Percentiles rank a stretch among this genome's conserved stretches.
Conservation (phyloP, 345 rosid species). For the Gossypium thurberi region DNA sequence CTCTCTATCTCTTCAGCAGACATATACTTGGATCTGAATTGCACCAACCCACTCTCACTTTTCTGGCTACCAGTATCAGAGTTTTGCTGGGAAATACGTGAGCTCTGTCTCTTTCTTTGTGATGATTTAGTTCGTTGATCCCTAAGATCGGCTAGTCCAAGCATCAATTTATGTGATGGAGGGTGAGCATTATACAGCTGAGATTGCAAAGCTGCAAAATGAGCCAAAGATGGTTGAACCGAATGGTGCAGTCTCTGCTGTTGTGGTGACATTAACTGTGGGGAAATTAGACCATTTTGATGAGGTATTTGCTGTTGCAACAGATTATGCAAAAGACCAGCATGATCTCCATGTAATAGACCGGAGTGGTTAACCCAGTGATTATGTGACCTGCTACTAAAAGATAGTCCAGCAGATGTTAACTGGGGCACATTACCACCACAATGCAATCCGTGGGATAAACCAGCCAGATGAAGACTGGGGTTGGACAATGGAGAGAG, state of each 20-base stretch:
- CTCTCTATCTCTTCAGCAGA: slow-evolving; percentile 91
- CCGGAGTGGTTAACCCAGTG: slow-evolving; percentile 78
- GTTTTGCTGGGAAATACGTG: slow-evolving; percentile 60
- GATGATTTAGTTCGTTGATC: slow-evolving; percentile 70
- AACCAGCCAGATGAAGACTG: slow-evolving; percentile 46
- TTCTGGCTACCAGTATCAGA: slow-evolving; percentile 74
- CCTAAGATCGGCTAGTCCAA: slow-evolving; percentile 47
- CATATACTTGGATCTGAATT: slow-evolving; percentile 87
- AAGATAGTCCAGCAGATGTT: slow-evolving; percentile 56
- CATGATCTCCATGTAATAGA: slow-evolving; percentile 58
- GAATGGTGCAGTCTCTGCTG: slow-evolving; percentile 46
- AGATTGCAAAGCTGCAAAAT: slow-evolving; percentile 61
- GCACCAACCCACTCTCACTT: slow-evolving; percentile 63
- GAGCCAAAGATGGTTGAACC: slow-evolving; percentile 59
- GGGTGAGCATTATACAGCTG: slow-evolving; percentile 52
- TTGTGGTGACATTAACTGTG: slow-evolving; percentile 54
- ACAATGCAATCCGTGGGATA: slow-evolving; percentile 57
- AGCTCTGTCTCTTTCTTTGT: slow-evolving; percentile 49
- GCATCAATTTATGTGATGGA: slow-evolving; percentile 49
- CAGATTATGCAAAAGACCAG: slow-evolving; percentile 50
- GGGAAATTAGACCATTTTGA: slow-evolving; percentile 54
- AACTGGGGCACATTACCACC: slow-evolving; percentile 60
- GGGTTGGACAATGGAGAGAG: slow-evolving; percentile 55
- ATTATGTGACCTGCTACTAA: slow-evolving; percentile 55
- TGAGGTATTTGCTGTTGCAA: slow-evolving; percentile 67